Evolutionary conservation across 2,329 filamentous ascomycete species (phyloP), one percentile per base, ranked within the genome.

Genomic region (Dactylellina cionopaga): DNA sequence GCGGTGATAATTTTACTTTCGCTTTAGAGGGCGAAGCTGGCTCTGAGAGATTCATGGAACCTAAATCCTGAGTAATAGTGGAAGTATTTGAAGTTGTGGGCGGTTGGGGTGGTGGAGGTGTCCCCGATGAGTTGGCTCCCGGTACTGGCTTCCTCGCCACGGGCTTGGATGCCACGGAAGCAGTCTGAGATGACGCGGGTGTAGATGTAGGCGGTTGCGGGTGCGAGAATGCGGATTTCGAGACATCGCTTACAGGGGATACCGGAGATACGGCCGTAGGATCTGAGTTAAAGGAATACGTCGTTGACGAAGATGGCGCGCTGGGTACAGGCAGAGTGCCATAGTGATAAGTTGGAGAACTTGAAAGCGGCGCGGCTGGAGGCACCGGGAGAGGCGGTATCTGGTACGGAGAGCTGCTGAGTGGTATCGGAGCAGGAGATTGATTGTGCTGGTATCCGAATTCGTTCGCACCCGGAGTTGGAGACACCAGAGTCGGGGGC

Each of bases 361-460:
- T 44, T 35, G 51, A 39, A 15, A 58, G 66, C 33, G 66, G 66
- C 33, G 66, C 66, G 22, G 55, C 54, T 3, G 66, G 66, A 19
- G 66, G 66, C 35, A 71, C 35, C 19, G 66, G 66, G 31, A 71
- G 49, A 7, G 49, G 51, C 25, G 66, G 51, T n/a, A 71, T 58
- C 29, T 63, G 66, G 11, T 63, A 71, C 3, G 66, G 43, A n/a
- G 58, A 71, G 9, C 11, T 37, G 39, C 43, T 47, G 35, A 51
- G 64, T 1, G 63, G 24, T 10, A 24, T 24, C 19, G 65, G 56
- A 11, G 39, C 35, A 11, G 55, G 43, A n/a, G 54, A 3, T 15
- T 62, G 65, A 17, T 44, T 51, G 31, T 39, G 47, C n/a, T 54
- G 56, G 15, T 54, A 49, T 1, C 39, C 41, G 17, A 35, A 47